A percentile compares a stretch with the other conserved stretches of the same genome.
Evolutionary conservation across 495 filamentous ascomycete species (phyloP).

Genomic region (Delitschia confertaspora): DNA sequence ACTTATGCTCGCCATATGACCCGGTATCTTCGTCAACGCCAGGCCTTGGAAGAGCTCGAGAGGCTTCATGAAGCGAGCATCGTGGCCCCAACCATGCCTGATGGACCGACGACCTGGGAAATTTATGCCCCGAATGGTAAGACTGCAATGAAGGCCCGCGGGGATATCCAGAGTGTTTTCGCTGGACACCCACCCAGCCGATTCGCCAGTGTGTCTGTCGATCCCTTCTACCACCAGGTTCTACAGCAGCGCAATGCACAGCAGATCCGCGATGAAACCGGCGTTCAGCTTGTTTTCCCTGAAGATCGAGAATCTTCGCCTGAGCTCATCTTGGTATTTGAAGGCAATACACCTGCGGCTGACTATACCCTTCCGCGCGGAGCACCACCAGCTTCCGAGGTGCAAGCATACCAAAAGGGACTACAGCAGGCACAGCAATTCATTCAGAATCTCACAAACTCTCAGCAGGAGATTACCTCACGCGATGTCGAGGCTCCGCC

Average conservation of each 20-base stretch:
- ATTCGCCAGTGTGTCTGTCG: constrained; percentile 58
- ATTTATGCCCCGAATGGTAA: constrained; percentile 77
- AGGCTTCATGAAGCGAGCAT: constrained; percentile 69
- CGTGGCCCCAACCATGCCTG: constrained; percentile 55
- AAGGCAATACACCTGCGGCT: constrained; percentile 51
- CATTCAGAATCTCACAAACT: constrained; percentile 58
- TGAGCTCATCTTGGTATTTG: constrained; percentile 77
- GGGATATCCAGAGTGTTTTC: constrained; percentile 72
- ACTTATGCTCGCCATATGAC: constrained; percentile 75
- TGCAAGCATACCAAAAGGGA: constrained; percentile 56
- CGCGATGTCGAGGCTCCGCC: constrained; percentile 58
- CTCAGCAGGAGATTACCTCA: constrained; percentile 60
- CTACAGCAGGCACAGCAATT: constrained; percentile 64
- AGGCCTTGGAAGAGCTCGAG: constrained; percentile 71
- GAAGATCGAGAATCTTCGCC: constrained; percentile 48
- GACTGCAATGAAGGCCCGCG: constrained; percentile 68
- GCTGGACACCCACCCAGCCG: constrained; percentile 70
- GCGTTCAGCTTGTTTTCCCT: constrained; percentile 71
- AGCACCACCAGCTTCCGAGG: constrained; percentile 50
- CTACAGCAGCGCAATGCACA: constrained; percentile 54
- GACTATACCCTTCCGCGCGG: constrained; percentile 60
- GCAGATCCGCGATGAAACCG: constrained; percentile 60
- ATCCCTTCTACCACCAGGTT: constrained; percentile 80
- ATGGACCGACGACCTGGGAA: constrained; percentile 66
- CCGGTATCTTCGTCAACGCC: constrained; percentile 68